Evolutionary conservation across 306 rosid genomes (phyloP).

Genomic region (Cucurbita moschata): DNA sequence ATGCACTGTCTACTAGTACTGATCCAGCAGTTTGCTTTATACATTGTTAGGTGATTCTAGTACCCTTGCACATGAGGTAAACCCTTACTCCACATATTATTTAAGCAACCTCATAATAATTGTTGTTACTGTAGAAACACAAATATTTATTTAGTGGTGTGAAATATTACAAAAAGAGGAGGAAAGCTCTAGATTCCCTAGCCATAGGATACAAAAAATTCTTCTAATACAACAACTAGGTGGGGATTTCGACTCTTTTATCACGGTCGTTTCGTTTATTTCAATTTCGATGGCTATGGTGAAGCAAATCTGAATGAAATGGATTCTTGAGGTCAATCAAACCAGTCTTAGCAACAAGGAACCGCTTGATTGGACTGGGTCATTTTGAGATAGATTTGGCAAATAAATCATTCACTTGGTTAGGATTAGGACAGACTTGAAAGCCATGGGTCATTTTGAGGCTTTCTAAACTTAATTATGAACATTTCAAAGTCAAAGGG

Average conservation of each 20-base stretch:
- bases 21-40: neutral
- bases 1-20: neutral
- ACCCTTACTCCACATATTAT: neutral
- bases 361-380: neutral
- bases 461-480: neutral
- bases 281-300: neutral
- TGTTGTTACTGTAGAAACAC: neutral
- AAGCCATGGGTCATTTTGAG: neutral
- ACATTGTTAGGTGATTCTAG: neutral
- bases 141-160: neutral
- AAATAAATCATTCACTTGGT: neutral
- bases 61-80: conserved; percentile 2
- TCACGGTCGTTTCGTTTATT: too few species aligned
- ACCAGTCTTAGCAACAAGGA: neutral
- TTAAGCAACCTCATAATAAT: neutral
- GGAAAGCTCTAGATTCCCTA: neutral
- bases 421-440: neutral
- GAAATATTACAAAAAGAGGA: neutral
- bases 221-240: neutral
- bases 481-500: conserved; percentile 8
- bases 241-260: neutral
- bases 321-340: neutral
- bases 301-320: conserved; percentile 1
- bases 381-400: neutral
- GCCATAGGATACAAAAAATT: neutral